Percentiles rank a stretch among this genome's conserved stretches.
Conservation (phyloP, 169 alveolate genomes). For the Condylostoma magnum region DNA sequence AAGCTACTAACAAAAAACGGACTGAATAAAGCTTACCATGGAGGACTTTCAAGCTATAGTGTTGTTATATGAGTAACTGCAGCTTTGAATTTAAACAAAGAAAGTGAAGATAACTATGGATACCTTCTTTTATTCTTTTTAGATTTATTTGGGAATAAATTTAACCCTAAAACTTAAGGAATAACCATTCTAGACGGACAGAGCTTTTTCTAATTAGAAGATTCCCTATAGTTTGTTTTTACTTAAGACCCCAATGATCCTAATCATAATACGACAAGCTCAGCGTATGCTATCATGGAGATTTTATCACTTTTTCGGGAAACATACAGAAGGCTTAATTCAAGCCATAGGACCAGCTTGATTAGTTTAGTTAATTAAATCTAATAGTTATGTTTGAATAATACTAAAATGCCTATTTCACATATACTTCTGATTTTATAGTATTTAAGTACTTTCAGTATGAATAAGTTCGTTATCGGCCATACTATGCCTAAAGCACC, state of each 20-base stretch:
- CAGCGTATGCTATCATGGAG: neutral
- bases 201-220: constrained; percentile 2
- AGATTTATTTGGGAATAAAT: neutral
- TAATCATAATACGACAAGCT: constrained; percentile 14
- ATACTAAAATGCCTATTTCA: no score
- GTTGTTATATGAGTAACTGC: constrained; percentile 19
- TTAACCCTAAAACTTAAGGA: constrained; percentile 9
- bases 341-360: no score
- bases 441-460: no score
- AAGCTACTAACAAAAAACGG: neutral
- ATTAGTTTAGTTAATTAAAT: no score
- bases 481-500: constrained; percentile 90
- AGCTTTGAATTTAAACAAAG: neutral
- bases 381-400: no score
- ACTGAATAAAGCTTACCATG: constrained; percentile 12
- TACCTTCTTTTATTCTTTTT: constrained; percentile 8
- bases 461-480: constrained; percentile 78
- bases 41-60: constrained; percentile 22
- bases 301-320: neutral
- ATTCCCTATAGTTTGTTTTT: neutral
- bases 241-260: constrained; percentile 25
- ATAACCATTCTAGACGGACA: neutral
- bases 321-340: neutral
- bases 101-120: neutral
- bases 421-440: no score